A percentile compares a stretch with the other conserved stretches of the same genome.
Conservation (phyloP, 2,329 filamentous ascomycete species). For the Leptographium galeiforme region DNA sequence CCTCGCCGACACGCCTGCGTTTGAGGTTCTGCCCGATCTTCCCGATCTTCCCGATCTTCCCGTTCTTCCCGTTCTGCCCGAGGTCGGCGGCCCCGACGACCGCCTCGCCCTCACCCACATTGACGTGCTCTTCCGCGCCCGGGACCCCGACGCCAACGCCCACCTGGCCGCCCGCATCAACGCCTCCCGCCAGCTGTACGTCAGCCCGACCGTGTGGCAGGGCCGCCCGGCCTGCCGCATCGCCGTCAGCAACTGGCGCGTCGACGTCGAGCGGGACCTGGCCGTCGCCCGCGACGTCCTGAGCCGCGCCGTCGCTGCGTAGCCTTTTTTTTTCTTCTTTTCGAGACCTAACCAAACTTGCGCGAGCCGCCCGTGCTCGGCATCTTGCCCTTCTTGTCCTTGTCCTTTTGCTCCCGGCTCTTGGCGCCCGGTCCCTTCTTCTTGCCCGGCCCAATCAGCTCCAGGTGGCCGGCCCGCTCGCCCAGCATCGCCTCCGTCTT, state of each 20-base stretch:
- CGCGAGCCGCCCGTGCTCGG: slow-evolving; percentile 33
- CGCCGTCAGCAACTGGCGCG: slow-evolving; percentile 76
- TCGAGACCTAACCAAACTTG: slow-evolving; percentile 35
- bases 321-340: too few species aligned
- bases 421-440: slow-evolving; percentile 19
- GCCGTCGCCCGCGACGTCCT: slow-evolving; percentile 52
- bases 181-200: slow-evolving; percentile 58
- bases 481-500: slow-evolving; percentile 45
- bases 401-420: slow-evolving; percentile 8
- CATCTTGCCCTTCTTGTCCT: slow-evolving; percentile 19
- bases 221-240: slow-evolving; percentile 64
- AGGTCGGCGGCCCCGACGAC: too few species aligned
- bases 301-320: neutral
- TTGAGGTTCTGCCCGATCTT: slow-evolving; percentile 57
- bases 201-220: slow-evolving; percentile 69
- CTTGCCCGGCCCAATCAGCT: slow-evolving; percentile 44
- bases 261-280: slow-evolving; percentile 54
- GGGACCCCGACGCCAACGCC: slow-evolving; percentile 47
- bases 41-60: too few species aligned
- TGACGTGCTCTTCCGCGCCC: slow-evolving; percentile 66
- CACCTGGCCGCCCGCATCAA: slow-evolving; percentile 63
- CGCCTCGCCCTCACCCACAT: slow-evolving; percentile 42
- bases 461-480: slow-evolving; percentile 44
- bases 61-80: too few species aligned
- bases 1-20: slow-evolving; percentile 46